Evolutionary conservation across 2,329 filamentous ascomycete species (phyloP), one percentile per base, ranked within the genome.

Genomic region (Gremmenia infestans): DNA sequence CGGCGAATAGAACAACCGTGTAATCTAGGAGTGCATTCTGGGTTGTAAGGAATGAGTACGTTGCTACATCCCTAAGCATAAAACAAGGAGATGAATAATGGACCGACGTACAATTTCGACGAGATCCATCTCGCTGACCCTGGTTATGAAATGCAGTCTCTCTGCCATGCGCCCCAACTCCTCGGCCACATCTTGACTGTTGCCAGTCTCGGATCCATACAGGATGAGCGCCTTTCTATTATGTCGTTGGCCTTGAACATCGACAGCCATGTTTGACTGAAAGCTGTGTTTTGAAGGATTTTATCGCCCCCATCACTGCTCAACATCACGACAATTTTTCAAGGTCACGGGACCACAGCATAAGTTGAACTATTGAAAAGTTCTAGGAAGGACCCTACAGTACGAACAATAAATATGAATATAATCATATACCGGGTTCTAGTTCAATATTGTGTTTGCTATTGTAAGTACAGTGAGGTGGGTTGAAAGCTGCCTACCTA

Each of bases 141-240:
- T 79, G 22, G 87, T 89, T 60, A 80, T 73, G 72, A 97, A 97
- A 66, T 85, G 89, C 56, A 97, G 75, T 35, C 93, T 81, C 73
- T 93, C 85, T 37, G 85, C 81, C 61, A 89, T 73, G 42, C 85
- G 79, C 40, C 87, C 89, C 59, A 97, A 76, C 70, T 97, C 91
- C 67, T 91, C 86, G 19, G 94, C 93, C 60, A 93, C 83, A 72
- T 97, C 93, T 72, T 96, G 89, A 53, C 91, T 87, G 68, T 94
- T 97, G 55, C 94, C 94, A 22, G 92, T 97, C 76, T 99, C 94
- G 40, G 93, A 95, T 54, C 91, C 94, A 73, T 96, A 99, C 36
- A 96, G 80, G 56, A 99, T 79, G 63, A 96, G 81, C 51, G 81
- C 83, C 43, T 75, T 80, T 63, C 80, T 65, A 47, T 67, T 64